These are phyloP conservation scores for Thermothielavioides terrestris DNA, from an alignment of 495 filamentous ascomycete genomes.

Conservation along the genomic window DNA sequence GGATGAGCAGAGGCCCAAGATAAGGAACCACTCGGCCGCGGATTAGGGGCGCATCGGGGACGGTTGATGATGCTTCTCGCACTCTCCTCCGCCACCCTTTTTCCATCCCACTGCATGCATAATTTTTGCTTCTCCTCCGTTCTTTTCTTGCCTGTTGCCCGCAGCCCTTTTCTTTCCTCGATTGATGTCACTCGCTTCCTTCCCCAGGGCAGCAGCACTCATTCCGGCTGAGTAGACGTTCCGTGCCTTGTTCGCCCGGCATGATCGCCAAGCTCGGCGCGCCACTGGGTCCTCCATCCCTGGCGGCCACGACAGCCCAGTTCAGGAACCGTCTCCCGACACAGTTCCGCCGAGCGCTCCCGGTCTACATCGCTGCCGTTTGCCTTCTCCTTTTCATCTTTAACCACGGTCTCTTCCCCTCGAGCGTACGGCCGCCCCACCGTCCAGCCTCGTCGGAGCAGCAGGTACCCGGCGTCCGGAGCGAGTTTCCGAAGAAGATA, in stretches of 20 bases:
- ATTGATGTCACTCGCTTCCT: constrained; percentile 15
- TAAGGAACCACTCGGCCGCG: constrained; percentile 3
- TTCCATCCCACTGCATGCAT: neutral
- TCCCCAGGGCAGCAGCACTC: constrained; percentile 4
- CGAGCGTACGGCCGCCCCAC: constrained; percentile 13
- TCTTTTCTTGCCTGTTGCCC: constrained; percentile 5
- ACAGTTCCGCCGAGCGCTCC: constrained; percentile 28
- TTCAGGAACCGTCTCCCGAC: constrained; percentile 30
- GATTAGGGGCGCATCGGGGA: neutral
- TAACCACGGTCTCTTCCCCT: constrained; percentile 33
- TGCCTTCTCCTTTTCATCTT: constrained; percentile 34
- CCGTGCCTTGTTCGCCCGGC: constrained; percentile 6
- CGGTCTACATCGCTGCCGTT: constrained; percentile 27
- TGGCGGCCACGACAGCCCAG: constrained; percentile 28
- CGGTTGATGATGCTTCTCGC: neutral
- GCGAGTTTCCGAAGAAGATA: constrained; percentile 36
- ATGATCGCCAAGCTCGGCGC: constrained; percentile 33
- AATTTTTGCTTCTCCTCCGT: neutral
- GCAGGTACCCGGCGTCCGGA: constrained; percentile 10
- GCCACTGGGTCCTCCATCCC: constrained; percentile 30
- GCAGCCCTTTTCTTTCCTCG: constrained; percentile 6
- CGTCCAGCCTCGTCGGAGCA: neutral
- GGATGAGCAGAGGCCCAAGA: neutral
- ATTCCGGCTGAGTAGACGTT: neutral
- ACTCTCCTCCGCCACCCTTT: neutral